phyloP scores from a whole-genome alignment of 2,329 filamentous ascomycete genomes.

The Plenodomus tracheiphilus region DNA sequence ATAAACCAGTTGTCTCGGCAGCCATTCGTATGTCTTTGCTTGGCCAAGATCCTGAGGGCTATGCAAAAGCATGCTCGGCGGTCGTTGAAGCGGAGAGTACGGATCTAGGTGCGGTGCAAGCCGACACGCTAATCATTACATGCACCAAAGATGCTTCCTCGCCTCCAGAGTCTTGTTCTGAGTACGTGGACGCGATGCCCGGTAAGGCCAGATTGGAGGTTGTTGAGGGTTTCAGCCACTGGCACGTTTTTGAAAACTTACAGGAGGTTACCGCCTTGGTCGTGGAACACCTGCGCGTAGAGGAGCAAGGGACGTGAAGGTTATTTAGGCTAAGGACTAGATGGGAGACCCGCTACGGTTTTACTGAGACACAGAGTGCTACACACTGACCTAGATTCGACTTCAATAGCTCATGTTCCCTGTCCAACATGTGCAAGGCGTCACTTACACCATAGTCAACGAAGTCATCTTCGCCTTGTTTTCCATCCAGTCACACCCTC shows the following conservation, averaged over 20 bases:
- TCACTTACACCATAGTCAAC: slow-evolving; percentile 1
- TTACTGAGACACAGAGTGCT: not conserved
- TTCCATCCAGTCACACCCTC: not conserved
- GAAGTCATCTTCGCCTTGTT: not conserved
- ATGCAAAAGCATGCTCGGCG: slow-evolving; percentile 58
- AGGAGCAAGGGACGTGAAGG: not conserved
- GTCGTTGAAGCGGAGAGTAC: slow-evolving; percentile 48
- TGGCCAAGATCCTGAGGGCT: slow-evolving; percentile 56
- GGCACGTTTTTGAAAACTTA: slow-evolving; percentile 56
- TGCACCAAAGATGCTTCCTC: slow-evolving; percentile 53
- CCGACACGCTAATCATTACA: slow-evolving; percentile 46
- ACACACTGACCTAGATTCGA: not conserved
- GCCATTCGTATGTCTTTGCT: slow-evolving; percentile 52
- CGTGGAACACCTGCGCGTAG: not conserved
- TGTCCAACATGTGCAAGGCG: not conserved
- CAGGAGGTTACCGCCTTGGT: slow-evolving; percentile 27
- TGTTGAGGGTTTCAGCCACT: slow-evolving; percentile 53
- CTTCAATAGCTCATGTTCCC: not conserved
- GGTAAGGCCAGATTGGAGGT: slow-evolving; percentile 34
- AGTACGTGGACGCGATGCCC: slow-evolving; percentile 34
- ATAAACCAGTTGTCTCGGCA: slow-evolving; percentile 48
- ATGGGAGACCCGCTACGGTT: too few relatives aligned
- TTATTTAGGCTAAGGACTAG: too few relatives aligned
- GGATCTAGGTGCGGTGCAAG: slow-evolving; percentile 29
- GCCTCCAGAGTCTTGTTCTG: slow-evolving; percentile 41